Conservation (phyloP, 108 stramenopile species). For the Mediolabrus comicus region DNA sequence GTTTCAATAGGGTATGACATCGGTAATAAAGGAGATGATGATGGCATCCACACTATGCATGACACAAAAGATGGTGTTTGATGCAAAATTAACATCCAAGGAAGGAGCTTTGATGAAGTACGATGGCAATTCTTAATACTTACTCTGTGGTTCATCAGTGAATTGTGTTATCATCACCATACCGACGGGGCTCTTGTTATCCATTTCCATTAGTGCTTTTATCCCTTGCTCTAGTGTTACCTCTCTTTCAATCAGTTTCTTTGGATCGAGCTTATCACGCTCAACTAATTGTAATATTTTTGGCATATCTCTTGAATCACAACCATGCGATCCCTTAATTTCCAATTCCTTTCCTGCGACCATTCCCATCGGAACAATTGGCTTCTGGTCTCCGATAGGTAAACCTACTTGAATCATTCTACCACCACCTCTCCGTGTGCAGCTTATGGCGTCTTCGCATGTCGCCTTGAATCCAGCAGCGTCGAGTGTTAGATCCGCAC, state of each 20-base stretch:
- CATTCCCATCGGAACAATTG: conserved; percentile 67
- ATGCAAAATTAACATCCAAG: too few species aligned
- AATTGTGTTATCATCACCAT: conserved; percentile 75
- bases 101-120: too few species aligned
- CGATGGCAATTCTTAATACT: neutral
- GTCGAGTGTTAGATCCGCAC: conserved; percentile 71
- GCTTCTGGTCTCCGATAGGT: conserved; percentile 52
- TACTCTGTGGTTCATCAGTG: conserved; percentile 9
- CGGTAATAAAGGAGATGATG: conserved; percentile 11
- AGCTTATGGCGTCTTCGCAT: conserved; percentile 67
- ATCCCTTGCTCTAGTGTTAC: conserved; percentile 68
- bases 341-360: conserved; percentile 71
- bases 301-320: conserved; percentile 50
- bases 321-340: conserved; percentile 78
- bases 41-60: conserved; percentile 35
- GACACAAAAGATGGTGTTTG: conserved; percentile 50
- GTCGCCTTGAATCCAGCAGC: conserved; percentile 70
- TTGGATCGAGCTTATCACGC: conserved; percentile 48
- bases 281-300: conserved; percentile 56
- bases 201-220: conserved; percentile 67
- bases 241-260: conserved; percentile 51
- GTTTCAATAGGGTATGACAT: conserved; percentile 67
- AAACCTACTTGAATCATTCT: conserved; percentile 79
- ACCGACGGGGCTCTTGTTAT: conserved; percentile 64
- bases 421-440: conserved; percentile 43